phyloP scores from a whole-genome alignment of 305 asterid species.

The Fraxinus greggii region DNA sequence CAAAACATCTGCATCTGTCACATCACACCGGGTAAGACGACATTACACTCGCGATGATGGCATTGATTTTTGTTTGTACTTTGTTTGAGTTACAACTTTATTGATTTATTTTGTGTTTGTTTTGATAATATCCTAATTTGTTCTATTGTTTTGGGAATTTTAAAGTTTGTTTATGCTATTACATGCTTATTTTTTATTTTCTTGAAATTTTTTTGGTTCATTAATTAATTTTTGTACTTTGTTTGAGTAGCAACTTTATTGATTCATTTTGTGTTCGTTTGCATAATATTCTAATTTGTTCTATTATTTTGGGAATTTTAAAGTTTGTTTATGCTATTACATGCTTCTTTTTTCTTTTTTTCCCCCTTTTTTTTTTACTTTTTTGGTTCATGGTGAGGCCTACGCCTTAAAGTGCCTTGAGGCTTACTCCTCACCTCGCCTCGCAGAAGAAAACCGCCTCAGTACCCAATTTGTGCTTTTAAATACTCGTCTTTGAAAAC shows the following conservation, averaged over 20 bases:
- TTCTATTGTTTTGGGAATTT: background rate
- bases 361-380: background rate
- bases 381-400: background rate
- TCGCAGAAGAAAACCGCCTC: background rate
- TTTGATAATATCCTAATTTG: background rate
- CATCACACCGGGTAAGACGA: background rate
- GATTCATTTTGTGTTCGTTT: background rate
- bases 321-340: background rate
- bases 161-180: background rate
- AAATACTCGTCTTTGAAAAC: background rate
- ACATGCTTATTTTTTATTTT: background rate
- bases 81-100: background rate
- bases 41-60: background rate
- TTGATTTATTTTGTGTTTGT: background rate
- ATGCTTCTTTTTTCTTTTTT: background rate
- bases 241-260: background rate
- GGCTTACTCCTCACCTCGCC: background rate
- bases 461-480: background rate
- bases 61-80: background rate
- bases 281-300: background rate
- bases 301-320: background rate
- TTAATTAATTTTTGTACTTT: background rate
- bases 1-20: background rate
- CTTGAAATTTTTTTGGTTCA: background rate
- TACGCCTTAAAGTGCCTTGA: background rate